Base-by-base conservation (phyloP, 257 asterid genomes). In the Solanum ahanhuiri region DNA sequence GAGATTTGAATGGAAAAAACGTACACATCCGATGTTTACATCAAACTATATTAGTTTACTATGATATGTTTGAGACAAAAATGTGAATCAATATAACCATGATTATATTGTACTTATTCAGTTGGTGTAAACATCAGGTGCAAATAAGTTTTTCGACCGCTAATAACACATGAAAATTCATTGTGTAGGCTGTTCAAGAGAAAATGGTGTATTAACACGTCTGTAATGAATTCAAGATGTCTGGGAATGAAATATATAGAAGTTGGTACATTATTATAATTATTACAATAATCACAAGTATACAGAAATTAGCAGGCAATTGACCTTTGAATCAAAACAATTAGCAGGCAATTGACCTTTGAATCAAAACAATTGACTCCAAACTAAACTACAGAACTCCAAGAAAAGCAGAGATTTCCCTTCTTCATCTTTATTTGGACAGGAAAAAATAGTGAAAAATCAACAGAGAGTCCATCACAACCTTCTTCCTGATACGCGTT, bases 261-360 rank as follows among this genome's bases (percentile, higher is more conserved):
- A 85, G 85, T 54, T 86, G 89, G 87, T 86, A 86, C 85, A 92
- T 94, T 92, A 34, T 72, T 94, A 90, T 23, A 25, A 41, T 48
- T 72, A 94, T 92, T 92, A 81, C 87, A 87, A 86, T 86, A 90
- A 89, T 91, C 86, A 89, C 90, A 76, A 69, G 57, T 79, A 90
- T 83, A 81, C 86, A 85, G 88, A 90, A 89, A 89, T 87, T 83
- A 84, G 86, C 88, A 88, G 88, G 83, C 60, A 85, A 82, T 87
- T 76, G 64, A 85, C 87, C 73, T 88, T 48, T 54, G 85, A 86
- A 88, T 23, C 34, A 83, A 89, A 87, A 86, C 83, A 90, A 88
- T 87, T 88, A 84, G 86, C 88, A 88, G 88, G 83, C 60, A 85
- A 82, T 87, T 76, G 64, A 85, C 87, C 73, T 88, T 48, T 54